Evolutionary conservation across 768 basidiomycete genomes (phyloP).

Genomic region (Saitozyma sp.): DNA sequence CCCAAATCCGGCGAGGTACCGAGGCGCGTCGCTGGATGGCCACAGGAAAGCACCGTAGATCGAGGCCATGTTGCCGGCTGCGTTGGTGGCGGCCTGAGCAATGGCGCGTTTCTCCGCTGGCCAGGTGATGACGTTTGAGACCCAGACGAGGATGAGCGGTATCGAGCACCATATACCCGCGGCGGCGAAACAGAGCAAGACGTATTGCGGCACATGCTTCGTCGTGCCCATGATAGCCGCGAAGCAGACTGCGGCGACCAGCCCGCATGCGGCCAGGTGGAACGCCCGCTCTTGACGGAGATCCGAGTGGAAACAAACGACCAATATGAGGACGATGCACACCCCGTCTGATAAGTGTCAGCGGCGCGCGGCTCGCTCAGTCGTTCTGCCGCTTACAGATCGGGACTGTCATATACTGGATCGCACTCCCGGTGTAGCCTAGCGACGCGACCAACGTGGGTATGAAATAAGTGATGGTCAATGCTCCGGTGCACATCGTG

Average conservation of each 20-base stretch:
- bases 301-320: slow-evolving; percentile 40
- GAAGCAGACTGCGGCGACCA: slow-evolving; percentile 27
- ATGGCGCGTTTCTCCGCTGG: background rate
- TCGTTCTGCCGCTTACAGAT: no score
- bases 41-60: slow-evolving; percentile 36
- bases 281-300: slow-evolving; percentile 35
- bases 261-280: slow-evolving; percentile 26
- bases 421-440: slow-evolving; percentile 23
- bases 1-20: slow-evolving; percentile 15
- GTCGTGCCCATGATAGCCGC: slow-evolving; percentile 30
- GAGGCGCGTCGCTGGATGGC: slow-evolving; percentile 18
- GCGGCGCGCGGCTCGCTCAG: no score
- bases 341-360: no score
- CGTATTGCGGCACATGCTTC: slow-evolving; percentile 34
- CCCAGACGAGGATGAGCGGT: background rate
- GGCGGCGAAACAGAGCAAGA: slow-evolving; percentile 38
- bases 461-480: slow-evolving; percentile 35
- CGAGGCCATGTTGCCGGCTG: slow-evolving; percentile 8
- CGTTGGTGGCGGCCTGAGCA: slow-evolving; percentile 25
- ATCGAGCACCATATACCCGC: slow-evolving; percentile 1
- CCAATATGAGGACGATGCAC: slow-evolving; percentile 17
- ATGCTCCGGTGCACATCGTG: slow-evolving; percentile 16
- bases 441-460: slow-evolving; percentile 25
- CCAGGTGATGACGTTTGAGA: background rate
- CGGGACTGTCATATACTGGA: slow-evolving; percentile 25